Evolutionary conservation across 73 alveolate species (phyloP), one percentile per base, ranked within the genome.

Genomic region (Breviolum minutum): DNA sequence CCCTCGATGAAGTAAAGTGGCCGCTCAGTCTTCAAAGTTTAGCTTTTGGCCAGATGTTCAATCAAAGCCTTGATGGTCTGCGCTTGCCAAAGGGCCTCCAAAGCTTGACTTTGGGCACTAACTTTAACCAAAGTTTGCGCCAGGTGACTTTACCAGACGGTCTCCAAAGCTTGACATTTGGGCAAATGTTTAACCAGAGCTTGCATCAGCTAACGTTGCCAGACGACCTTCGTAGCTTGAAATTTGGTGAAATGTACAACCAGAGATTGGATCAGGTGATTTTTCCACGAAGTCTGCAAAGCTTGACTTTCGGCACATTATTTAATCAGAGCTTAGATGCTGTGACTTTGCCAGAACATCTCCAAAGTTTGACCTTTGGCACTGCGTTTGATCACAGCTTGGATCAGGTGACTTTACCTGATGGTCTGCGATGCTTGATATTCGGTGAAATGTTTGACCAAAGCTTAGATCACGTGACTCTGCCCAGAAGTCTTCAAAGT

Each of bases 391-490:
- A 84, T 22, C 77, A 62, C 48, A 54, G 94, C 94, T 84, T 84
- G n/a, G 94, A 84, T 26, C 94, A 22, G 17, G 94, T 84, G 76
- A 61, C 94, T 26, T 84, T 84, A 63, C 94, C 94, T 3, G 40
- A 80, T 40, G 88, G 68, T 80, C 68, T 80, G 13, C 69, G 22
- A 32, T 16, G 16, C 22, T 48, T 80, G 88, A 80, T 30, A 63
- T 80, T 80, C 54, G 88, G 88, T 48, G 88, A 32, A 30, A 80
- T 80, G 88, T 61, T 63, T 20, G 76, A 61, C 26, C 76, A 60
- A n/a, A 84, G 77, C 62, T 61, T 84, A n/a, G 94, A 84, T 8
- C 77, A 27, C 13, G 77, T 84, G 24, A 61, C 9, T 61, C 62
- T 84, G 77, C 94, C 94, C 12, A n/a, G 24, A 14, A 27, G 77